Evolutionary conservation across 345 rosid species (phyloP).

Genomic region (Populus simonii): DNA sequence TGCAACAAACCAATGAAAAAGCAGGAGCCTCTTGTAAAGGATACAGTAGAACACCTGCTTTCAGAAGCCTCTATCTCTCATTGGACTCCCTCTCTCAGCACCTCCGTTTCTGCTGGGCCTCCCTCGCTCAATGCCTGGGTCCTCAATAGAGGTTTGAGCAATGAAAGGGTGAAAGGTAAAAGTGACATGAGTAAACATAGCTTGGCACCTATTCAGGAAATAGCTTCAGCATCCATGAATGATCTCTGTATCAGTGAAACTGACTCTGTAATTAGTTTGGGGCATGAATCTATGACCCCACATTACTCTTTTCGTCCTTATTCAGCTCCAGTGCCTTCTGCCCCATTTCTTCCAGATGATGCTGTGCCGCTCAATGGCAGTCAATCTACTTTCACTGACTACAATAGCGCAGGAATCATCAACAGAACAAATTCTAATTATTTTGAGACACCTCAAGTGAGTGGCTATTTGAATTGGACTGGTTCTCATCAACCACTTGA

Average conservation of each 20-base stretch:
- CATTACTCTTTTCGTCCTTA: constrained; percentile 39
- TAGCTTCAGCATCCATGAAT: constrained; percentile 45
- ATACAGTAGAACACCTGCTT: constrained; percentile 19
- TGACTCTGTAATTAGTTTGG: constrained; percentile 22
- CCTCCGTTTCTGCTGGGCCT: constrained; percentile 55
- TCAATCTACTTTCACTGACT: constrained; percentile 22
- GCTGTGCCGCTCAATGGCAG: constrained; percentile 52
- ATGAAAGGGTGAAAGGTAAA: constrained; percentile 38
- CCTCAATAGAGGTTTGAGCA: constrained; percentile 37
- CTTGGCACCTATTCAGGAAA: constrained; percentile 57
- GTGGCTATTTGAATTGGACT: constrained; percentile 39
- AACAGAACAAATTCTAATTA: constrained; percentile 31
- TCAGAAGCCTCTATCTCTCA: constrained; percentile 29
- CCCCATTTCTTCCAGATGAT: constrained; percentile 83
- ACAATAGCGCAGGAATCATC: constrained; percentile 17
- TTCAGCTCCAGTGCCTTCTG: constrained; percentile 71
- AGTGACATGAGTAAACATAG: constrained; percentile 29
- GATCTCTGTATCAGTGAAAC: constrained; percentile 47
- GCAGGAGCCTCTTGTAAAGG: constrained; percentile 43
- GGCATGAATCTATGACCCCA: constrained; percentile 26
- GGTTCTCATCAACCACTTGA: constrained; percentile 22
- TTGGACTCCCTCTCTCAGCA: constrained; percentile 10
- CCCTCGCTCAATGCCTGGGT: constrained; percentile 93
- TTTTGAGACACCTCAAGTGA: constrained; percentile 25
- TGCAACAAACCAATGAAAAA: constrained; percentile 32